Evolutionary conservation across 192 early-diverging fungal species (phyloP).

Genomic region (Coemansia sp.): DNA sequence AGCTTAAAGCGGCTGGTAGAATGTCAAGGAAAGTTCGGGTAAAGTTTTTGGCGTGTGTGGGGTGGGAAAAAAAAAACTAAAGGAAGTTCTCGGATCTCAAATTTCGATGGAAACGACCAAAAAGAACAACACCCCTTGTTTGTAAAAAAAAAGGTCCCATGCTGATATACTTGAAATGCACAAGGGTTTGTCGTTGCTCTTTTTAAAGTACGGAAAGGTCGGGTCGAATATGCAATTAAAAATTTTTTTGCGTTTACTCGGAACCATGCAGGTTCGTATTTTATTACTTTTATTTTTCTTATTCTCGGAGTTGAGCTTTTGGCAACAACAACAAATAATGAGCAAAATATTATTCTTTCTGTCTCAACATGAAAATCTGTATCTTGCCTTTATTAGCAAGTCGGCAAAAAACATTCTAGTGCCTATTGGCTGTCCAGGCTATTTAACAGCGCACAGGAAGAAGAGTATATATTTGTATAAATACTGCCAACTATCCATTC

Average conservation of each 20-base stretch:
- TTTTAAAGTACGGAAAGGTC: too few species aligned
- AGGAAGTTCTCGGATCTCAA: too few species aligned
- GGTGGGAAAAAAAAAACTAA: background rate
- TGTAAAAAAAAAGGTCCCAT: background rate
- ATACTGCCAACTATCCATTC: background rate
- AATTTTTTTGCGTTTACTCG: background rate
- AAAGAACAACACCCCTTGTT: background rate
- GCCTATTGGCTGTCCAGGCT: background rate
- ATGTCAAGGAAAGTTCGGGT: background rate
- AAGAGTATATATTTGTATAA: background rate
- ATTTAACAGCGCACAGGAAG: background rate
- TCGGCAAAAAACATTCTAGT: background rate
- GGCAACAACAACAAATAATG: background rate
- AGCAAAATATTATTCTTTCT: background rate
- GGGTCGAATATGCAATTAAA: background rate
- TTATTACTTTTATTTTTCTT: background rate
- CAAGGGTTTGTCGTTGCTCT: too few species aligned
- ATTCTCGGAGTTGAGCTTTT: slow-evolving; percentile 5
- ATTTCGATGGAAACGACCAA: too few species aligned
- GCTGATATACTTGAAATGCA: too few species aligned
- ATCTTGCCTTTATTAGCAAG: background rate
- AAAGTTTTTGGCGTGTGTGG: slow-evolving; percentile 11
- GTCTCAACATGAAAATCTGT: background rate
- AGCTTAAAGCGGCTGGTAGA: too few species aligned
- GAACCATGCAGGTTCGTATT: background rate